Conservation (phyloP, 257 asterid species). For the Solanum tarapatanum region DNA sequence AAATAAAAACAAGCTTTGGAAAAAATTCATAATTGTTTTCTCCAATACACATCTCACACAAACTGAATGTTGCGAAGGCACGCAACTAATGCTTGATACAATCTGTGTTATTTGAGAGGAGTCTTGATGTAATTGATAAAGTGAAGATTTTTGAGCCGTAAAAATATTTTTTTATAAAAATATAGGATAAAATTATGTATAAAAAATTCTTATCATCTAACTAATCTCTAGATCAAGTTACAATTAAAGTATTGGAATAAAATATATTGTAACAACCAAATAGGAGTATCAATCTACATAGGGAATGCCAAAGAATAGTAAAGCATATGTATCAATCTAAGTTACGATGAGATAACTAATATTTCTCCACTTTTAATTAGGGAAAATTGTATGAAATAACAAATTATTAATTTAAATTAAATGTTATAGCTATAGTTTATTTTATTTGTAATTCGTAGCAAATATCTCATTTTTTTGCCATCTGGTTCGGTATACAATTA, state of each 20-base stretch:
- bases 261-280: background rate
- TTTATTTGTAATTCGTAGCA: no score
- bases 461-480: no score
- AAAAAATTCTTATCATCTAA: rapidly evolving
- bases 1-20: background rate
- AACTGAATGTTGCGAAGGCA: background rate
- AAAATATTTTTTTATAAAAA: rapidly evolving
- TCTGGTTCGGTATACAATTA: no score
- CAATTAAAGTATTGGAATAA: background rate
- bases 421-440: no score
- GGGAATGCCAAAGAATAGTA: background rate
- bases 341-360: background rate
- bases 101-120: background rate
- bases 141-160: rapidly evolving
- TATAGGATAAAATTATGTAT: background rate
- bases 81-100: background rate
- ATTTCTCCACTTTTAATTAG: background rate
- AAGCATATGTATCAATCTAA: background rate
- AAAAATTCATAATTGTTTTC: background rate
- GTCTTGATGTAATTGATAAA: rapidly evolving
- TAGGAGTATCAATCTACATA: no score
- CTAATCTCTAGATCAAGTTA: background rate
- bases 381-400: no score
- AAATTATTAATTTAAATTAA: no score
- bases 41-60: background rate